These are phyloP conservation scores for Sporothrix euskadiensis DNA, from an alignment of 2,329 filamentous ascomycete species.

Conservation along the genomic window DNA sequence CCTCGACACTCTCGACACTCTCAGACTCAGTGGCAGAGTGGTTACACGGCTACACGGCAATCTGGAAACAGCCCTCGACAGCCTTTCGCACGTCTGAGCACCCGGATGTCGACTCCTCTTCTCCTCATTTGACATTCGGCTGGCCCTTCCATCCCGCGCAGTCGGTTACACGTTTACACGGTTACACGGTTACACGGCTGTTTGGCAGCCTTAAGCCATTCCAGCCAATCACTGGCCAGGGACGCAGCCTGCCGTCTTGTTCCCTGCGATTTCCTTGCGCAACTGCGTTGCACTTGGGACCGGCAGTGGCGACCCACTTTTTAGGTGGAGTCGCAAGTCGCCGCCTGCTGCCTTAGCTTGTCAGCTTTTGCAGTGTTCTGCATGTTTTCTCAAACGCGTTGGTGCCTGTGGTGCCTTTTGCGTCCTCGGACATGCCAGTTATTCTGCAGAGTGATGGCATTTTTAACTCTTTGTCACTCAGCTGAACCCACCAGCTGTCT, in stretches of 20 bases:
- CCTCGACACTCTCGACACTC: no score
- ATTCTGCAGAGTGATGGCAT: neutral
- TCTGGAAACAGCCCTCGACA: neutral
- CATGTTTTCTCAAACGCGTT: neutral
- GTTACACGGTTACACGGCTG: constrained; percentile 11
- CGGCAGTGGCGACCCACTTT: constrained; percentile 13
- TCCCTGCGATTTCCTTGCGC: neutral
- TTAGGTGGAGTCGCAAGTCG: neutral
- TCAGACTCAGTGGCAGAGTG: neutral
- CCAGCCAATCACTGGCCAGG: neutral
- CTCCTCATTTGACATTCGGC: neutral
- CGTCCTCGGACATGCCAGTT: neutral
- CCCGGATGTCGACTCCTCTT: neutral
- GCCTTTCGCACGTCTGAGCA: neutral
- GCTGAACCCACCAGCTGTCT: neutral
- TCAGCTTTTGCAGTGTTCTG: neutral
- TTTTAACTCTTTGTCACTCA: neutral
- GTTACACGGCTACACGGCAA: neutral
- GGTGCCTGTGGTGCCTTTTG: neutral
- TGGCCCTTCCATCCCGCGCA: neutral
- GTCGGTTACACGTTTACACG: constrained; percentile 8
- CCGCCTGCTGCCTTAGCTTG: neutral
- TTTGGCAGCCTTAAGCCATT: neutral
- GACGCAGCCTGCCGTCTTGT: neutral
- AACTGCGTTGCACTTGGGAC: neutral